Evolutionary conservation across 2,329 filamentous ascomycete genomes (phyloP), one percentile per base, ranked within the genome.

Genomic region (Cordyceps tenuipes): DNA sequence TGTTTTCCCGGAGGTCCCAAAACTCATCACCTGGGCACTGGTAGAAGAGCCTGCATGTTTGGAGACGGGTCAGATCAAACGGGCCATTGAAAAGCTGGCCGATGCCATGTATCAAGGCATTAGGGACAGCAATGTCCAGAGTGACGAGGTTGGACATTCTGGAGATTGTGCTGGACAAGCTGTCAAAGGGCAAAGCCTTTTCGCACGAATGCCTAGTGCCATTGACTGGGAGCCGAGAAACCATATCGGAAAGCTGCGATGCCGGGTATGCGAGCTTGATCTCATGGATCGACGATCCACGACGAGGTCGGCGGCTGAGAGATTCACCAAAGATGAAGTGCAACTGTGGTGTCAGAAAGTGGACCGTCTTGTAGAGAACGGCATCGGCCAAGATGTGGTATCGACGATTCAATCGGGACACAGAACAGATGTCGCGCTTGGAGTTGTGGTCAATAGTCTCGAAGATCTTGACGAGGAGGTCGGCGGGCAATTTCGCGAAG

Each of bases 1-100:
- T 79, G 63, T 79, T 80, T 62, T 79, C 77, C 61, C 75, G 77
- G 44, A 80, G 70, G 63, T 80, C 77, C 78, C 78, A 80, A 66
- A 79, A 80, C 10, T 69, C 69, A 54, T 75, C 70, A 56, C 75
- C 70, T 15, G 73, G 70, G 62, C 70, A 70, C 64, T 79, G 76
- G 64, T 79, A 80, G 67, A 75, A 79, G 39, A 80, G 68, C 2
- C 71, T 75, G 69, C 78, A 80, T 3, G 72, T 70, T 64, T 74
- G 75, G 26, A 80, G 70, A 62, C 74, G 78, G 50, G 78, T 76
- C 55, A 80, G 67, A 67, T 79, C 78, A 62, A 80, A 80, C 1
- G 78, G 78, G 0, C 77, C 75, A 63, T 79, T 79, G 66, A 80
- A 80, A 4, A 80, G 67, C 43, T 75, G 72, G 8, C 78, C 78